Conservation (phyloP, 2,329 filamentous ascomycete species). For the Pestalotiopsis sp. region DNA sequence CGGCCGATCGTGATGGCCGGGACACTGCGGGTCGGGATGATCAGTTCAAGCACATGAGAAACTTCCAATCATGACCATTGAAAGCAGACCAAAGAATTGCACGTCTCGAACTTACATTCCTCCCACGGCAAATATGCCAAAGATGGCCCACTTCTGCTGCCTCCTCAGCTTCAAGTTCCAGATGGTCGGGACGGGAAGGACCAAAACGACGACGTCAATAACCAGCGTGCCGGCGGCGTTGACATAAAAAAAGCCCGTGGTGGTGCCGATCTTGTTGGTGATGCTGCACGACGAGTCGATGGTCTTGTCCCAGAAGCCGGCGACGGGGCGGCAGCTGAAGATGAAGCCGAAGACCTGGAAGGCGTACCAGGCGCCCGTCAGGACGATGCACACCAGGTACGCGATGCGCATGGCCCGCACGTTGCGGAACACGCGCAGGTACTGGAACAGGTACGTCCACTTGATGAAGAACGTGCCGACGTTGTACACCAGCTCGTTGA, state of each 20-base stretch:
- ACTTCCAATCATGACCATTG: background rate
- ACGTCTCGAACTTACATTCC: constrained; percentile 24
- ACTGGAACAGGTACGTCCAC: constrained; percentile 39
- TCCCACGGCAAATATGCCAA: constrained; percentile 30
- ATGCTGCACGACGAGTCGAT: background rate
- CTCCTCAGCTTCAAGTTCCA: constrained; percentile 23
- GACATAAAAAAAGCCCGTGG: constrained; percentile 19
- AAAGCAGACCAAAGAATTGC: background rate
- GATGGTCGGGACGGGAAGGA: constrained; percentile 28
- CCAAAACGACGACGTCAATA: constrained; percentile 28
- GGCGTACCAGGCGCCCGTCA: background rate
- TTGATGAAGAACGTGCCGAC: constrained; percentile 36
- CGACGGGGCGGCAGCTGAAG: background rate
- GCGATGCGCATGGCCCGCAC: background rate
- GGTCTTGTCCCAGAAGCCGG: background rate
- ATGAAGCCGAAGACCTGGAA: background rate
- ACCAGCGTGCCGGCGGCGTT: constrained; percentile 29
- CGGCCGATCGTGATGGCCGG: constrained; percentile 24
- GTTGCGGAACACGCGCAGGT: constrained; percentile 35
- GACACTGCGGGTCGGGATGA: constrained; percentile 20
- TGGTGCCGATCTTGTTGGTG: background rate
- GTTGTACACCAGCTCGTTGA: constrained; percentile 42
- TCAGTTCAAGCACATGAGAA: background rate
- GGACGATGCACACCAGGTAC: background rate
- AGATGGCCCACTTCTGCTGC: constrained; percentile 25